Base-by-base conservation (phyloP, 2,329 filamentous ascomycete genomes). In the Fonsecaea multimorphosa region DNA sequence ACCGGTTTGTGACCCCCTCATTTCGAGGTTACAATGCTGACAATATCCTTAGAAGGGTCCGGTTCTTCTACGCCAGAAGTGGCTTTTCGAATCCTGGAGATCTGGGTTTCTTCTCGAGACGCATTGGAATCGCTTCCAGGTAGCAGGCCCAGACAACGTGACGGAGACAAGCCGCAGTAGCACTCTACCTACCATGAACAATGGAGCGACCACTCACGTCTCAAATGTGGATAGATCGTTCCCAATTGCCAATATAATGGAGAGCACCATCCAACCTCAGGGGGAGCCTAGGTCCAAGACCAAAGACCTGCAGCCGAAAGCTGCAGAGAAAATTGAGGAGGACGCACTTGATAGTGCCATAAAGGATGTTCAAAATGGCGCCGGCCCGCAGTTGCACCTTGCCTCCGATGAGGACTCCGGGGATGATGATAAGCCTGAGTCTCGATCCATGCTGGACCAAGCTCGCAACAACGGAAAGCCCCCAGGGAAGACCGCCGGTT, bases 71-170 rank as follows among this genome's bases (percentile, higher is more conserved):
- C 89, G 88, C 64, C 88, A 91, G 56, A 79, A 82, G 0, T 94
- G 90, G 71, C 86, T 89, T 0, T 78, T 89, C 1, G 89, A 93
- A 63, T 93, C 90, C 69, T 83, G 91, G 40, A 78, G 79, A 38
- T 87, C 86, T 68, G 80, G 82, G 5, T 77, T 78, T 0, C 68
- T 92, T 0, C 76, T 91, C 16, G 86, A 91, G 68, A 82, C 85
- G 4, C 78, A 78, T 2, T 86, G 88, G 70, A 76, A 76, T 29
- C 84, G 85, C 54, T 95, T 92, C 72, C 78, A 75, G 65, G 82
- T 91, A 12, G 53, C 72, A 58, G 66, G 61, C 3, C 55, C 46
- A n/a, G 60, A 60, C 27, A 24, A 34, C 3, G 32, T 54, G 34
- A 19, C 49, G 40, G 36, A 60, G 7, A 16, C 53, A 34, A n/a